Conservation (phyloP, 352 stramenopile genomes). For the Vaucheria bursata region DNA sequence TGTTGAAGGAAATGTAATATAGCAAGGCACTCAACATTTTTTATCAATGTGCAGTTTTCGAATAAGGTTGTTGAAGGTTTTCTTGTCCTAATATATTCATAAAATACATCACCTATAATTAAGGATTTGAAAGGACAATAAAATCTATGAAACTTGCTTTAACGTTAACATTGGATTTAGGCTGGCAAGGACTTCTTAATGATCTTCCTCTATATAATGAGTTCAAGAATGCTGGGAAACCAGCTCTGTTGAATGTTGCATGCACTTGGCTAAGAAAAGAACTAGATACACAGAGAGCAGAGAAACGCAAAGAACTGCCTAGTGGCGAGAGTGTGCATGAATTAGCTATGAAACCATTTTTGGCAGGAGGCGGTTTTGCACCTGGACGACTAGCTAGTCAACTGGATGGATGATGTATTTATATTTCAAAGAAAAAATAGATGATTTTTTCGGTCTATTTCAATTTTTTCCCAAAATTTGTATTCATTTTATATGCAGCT, state of each 20-base stretch:
- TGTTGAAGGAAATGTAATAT: not conserved
- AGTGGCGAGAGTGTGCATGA: constrained; percentile 14
- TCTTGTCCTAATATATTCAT: not conserved
- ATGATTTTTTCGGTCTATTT: too few relatives aligned
- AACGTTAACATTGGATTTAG: constrained; percentile 53
- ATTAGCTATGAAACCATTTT: constrained; percentile 19
- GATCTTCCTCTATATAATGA: constrained; percentile 66
- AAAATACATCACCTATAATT: not conserved
- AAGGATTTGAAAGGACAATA: not conserved
- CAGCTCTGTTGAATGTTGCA: constrained; percentile 37
- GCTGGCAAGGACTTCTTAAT: constrained; percentile 63
- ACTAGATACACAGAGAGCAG: constrained; percentile 11
- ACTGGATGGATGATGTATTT: not conserved
- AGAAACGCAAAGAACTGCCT: constrained; percentile 10
- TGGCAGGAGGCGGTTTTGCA: constrained; percentile 29
- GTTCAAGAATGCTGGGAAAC: constrained; percentile 58
- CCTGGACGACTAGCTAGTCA: constrained; percentile 30
- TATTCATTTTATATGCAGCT: too few relatives aligned
- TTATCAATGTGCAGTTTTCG: too few relatives aligned
- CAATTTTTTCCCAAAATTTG: too few relatives aligned
- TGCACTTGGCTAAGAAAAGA: constrained; percentile 36
- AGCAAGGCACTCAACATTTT: too few relatives aligned
- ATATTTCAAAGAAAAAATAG: too few relatives aligned
- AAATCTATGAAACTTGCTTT: not conserved
- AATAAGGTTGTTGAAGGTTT: too few relatives aligned